These are phyloP conservation scores for Diaporthe sp. DNA, from an alignment of 2,329 filamentous ascomycete species.

Conservation along the genomic window DNA sequence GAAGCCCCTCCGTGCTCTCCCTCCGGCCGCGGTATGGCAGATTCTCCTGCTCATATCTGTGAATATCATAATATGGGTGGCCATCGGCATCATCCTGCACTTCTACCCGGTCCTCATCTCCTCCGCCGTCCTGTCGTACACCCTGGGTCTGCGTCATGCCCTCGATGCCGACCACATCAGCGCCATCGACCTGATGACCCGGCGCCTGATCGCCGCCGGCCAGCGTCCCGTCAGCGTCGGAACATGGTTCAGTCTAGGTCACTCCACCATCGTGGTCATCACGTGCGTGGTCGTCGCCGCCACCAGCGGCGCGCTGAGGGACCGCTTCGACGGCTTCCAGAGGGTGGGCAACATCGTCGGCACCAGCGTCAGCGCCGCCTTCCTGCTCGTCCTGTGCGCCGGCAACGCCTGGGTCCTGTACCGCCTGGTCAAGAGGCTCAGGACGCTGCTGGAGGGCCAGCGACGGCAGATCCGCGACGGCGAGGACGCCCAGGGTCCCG, in stretches of 20 bases:
- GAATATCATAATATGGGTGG: conserved; percentile 69
- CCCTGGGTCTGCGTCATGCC: conserved; percentile 91
- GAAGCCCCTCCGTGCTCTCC: conserved; percentile 46
- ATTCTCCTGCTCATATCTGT: conserved; percentile 63
- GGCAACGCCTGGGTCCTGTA: conserved; percentile 90
- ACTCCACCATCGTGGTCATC: conserved; percentile 91
- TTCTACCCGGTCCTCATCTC: conserved; percentile 75
- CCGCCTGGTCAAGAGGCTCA: conserved; percentile 78
- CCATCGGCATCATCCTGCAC: conserved; percentile 64
- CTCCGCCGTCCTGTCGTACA: conserved; percentile 87
- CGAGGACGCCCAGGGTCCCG: conserved; percentile 20
- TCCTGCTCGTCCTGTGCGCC: conserved; percentile 83
- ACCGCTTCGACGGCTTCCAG: conserved; percentile 84
- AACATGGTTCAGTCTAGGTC: conserved; percentile 93
- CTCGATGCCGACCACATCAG: conserved; percentile 91
- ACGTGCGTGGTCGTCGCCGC: conserved; percentile 94
- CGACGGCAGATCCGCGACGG: conserved; percentile 46
- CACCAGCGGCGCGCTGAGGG: conserved; percentile 84
- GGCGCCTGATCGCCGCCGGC: conserved; percentile 86
- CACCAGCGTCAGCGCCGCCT: conserved; percentile 85
- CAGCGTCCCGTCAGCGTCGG: conserved; percentile 92
- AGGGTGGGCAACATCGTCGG: conserved; percentile 90
- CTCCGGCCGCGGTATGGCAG: conserved; percentile 55
- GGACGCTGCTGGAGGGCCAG: conserved; percentile 65
- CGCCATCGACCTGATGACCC: conserved; percentile 95